Percentiles rank a stretch among this genome's conserved stretches.
These are phyloP conservation scores for Gossypium mustelinum DNA, from an alignment of 345 rosid species.

Conservation along the genomic window DNA sequence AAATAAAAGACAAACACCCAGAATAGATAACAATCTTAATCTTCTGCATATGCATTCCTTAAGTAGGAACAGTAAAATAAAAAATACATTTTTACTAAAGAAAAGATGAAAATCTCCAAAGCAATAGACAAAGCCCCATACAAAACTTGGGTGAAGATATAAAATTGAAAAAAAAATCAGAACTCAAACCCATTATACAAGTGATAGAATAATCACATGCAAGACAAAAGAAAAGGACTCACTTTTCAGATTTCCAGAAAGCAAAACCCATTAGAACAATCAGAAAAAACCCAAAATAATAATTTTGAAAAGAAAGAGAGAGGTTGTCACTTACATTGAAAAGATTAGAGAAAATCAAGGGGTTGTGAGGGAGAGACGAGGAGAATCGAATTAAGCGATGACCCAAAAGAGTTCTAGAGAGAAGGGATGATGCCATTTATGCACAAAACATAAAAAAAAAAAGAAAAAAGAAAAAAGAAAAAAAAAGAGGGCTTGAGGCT, in stretches of 20 bases:
- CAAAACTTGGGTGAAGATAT: neutral
- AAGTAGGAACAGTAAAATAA: neutral
- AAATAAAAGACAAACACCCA: neutral
- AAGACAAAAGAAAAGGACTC: neutral
- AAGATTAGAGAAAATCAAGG: constrained; percentile 29
- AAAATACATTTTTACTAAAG: neutral
- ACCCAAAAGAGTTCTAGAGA: constrained; percentile 40
- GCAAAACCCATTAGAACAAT: constrained; percentile 11
- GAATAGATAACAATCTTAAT: neutral
- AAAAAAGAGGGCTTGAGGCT: neutral
- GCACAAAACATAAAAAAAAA: constrained; percentile 22
- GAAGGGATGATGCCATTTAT: constrained; percentile 52
- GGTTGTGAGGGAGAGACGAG: constrained; percentile 25
- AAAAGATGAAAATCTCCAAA: neutral
- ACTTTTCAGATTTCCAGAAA: constrained; percentile 5
- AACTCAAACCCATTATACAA: constrained; percentile 13
- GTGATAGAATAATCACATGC: neutral
- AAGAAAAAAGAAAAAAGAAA: neutral
- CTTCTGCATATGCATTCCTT: neutral
- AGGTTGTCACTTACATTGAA: constrained; percentile 40
- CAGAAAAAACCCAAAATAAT: constrained; percentile 1
- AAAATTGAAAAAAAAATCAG: neutral
- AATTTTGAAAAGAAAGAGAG: neutral
- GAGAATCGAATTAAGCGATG: constrained; percentile 42
- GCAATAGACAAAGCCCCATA: neutral